A percentile compares a stretch with the other conserved stretches of the same genome.
Evolutionary conservation across 140 eudicot species (phyloP).

Genomic region (Oenanthe javanica): DNA sequence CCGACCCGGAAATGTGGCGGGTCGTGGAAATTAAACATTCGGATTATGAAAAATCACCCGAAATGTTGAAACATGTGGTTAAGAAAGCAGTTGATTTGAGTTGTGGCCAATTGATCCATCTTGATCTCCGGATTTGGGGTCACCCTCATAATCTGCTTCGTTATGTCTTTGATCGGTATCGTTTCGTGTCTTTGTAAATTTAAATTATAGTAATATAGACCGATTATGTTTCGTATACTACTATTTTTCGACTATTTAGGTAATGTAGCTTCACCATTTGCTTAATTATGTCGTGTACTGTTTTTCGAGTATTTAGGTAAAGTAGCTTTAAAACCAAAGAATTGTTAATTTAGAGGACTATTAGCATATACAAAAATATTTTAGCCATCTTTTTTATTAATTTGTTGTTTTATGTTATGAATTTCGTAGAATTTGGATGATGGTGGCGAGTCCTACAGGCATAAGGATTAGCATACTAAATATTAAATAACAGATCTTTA

Average conservation of each 20-base stretch:
- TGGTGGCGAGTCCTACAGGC: neutral
- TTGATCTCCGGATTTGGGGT: constrained; percentile 28
- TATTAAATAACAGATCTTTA: neutral
- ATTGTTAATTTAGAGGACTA: no score
- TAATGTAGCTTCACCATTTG: no score
- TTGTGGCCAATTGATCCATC: constrained; percentile 36
- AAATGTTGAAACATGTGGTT: constrained; percentile 11
- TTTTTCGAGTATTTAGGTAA: no score
- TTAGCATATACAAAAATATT: no score
- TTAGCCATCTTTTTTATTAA: no score
- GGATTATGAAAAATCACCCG: neutral
- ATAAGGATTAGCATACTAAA: neutral
- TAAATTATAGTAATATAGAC: neutral
- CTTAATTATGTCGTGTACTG: no score
- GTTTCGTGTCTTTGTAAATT: neutral
- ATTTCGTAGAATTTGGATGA: neutral
- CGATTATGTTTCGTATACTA: neutral
- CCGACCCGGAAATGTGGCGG: constrained; percentile 68
- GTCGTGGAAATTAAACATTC: constrained; percentile 25
- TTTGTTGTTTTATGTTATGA: neutral
- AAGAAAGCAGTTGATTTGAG: constrained; percentile 47
- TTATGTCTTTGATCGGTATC: constrained; percentile 39
- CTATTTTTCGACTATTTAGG: neutral
- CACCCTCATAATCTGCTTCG: constrained; percentile 30
- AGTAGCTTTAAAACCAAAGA: no score